These are phyloP conservation scores for Acanthamoeba triangularis DNA, from an alignment of 208 protist genomes.

Conservation along the genomic window DNA sequence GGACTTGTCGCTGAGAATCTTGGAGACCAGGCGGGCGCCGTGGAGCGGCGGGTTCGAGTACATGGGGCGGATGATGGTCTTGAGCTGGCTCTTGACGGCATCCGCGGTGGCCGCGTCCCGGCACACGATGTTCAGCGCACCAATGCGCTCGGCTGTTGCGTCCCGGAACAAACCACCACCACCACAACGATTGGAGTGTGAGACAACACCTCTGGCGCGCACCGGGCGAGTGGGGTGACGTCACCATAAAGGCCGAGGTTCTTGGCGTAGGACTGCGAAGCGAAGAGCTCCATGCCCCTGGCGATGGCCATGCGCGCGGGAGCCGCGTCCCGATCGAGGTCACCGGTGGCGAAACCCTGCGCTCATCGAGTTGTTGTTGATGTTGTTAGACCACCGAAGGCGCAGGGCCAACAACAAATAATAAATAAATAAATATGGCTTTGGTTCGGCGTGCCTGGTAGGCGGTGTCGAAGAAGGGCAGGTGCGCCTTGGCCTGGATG, in stretches of 20 bases:
- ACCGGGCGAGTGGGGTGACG: background rate
- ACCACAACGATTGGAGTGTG: background rate
- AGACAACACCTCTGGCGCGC: background rate
- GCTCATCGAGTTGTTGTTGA: background rate
- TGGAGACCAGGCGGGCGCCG: slow-evolving; percentile 96
- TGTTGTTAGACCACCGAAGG: too few species aligned
- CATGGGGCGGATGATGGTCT: slow-evolving; percentile 95
- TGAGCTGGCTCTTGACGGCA: slow-evolving; percentile 93
- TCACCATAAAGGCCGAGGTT: slow-evolving; percentile 98
- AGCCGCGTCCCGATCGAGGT: slow-evolving; percentile 16
- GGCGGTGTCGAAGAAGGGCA: slow-evolving; percentile 97
- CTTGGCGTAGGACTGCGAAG: slow-evolving; percentile 98
- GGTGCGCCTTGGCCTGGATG: slow-evolving; percentile 90
- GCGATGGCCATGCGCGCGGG: slow-evolving; percentile 62
- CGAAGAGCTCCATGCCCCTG: slow-evolving; percentile 79
- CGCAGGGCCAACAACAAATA: too few species aligned
- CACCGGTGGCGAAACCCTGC: slow-evolving; percentile 94
- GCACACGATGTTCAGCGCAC: slow-evolving; percentile 93
- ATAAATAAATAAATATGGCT: too few species aligned
- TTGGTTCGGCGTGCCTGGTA: slow-evolving; percentile 86
- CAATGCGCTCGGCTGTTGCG: slow-evolving; percentile 93
- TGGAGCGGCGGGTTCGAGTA: slow-evolving; percentile 98
- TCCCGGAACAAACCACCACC: background rate
- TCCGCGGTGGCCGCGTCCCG: slow-evolving; percentile 88
- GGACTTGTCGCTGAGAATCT: slow-evolving; percentile 93